Conservation (phyloP, 768 basidiomycete genomes). For the Hericium rajendrae region DNA sequence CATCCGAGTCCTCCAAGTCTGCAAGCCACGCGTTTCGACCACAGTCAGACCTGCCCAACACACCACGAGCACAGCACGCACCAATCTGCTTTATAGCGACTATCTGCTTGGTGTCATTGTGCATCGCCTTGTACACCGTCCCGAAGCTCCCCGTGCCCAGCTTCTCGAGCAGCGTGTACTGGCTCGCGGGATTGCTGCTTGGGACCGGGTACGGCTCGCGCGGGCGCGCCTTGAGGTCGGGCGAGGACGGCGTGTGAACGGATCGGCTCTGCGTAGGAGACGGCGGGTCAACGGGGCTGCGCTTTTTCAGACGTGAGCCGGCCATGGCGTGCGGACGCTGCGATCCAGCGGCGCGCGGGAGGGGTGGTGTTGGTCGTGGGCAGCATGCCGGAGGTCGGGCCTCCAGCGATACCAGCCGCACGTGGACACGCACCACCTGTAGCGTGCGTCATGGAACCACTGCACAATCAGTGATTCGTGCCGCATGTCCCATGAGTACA, state of each 20-base stretch:
- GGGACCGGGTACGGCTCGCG: slow-evolving; percentile 62
- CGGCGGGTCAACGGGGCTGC: slow-evolving; percentile 8
- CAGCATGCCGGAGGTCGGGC: neutral
- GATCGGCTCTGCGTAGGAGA: slow-evolving; percentile 30
- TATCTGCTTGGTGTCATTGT: slow-evolving; percentile 87
- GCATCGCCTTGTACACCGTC: slow-evolving; percentile 93
- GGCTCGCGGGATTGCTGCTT: slow-evolving; percentile 74
- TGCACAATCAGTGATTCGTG: no score
- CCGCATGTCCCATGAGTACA: no score
- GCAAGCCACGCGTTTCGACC: neutral
- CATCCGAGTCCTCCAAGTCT: slow-evolving; percentile 98
- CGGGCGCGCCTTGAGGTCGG: slow-evolving; percentile 31
- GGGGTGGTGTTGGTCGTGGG: neutral
- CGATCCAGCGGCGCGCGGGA: no score
- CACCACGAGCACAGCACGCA: slow-evolving; percentile 26
- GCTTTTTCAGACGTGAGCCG: slow-evolving; percentile 7
- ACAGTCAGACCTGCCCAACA: neutral
- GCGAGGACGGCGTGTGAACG: slow-evolving; percentile 41
- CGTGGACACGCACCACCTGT: neutral
- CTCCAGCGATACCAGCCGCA: neutral
- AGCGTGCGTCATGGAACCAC: neutral
- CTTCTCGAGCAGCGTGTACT: slow-evolving; percentile 90
- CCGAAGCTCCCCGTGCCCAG: slow-evolving; percentile 98
- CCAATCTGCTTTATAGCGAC: slow-evolving; percentile 99
- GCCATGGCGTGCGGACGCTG: slow-evolving; percentile 4